Percentiles rank a stretch among this genome's conserved stretches.
Conservation (phyloP, 768 basidiomycete species). For the Hortiboletus campestris region DNA sequence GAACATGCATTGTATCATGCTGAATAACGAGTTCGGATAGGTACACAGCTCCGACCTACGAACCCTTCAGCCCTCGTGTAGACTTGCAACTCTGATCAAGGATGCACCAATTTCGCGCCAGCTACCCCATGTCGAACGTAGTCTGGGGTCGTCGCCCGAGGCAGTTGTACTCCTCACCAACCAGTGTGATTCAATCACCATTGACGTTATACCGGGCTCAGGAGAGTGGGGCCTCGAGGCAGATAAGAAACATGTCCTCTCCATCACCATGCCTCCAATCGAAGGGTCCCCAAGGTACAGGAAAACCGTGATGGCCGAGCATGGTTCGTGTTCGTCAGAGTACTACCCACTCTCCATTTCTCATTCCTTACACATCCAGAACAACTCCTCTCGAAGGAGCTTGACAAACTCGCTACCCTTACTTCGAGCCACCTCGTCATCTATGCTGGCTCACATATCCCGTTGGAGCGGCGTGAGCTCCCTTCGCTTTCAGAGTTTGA, state of each 20-base stretch:
- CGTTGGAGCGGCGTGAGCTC: constrained; percentile 42
- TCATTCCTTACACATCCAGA: constrained; percentile 33
- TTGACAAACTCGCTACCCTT: constrained; percentile 45
- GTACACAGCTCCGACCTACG: constrained; percentile 78
- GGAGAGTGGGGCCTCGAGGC: constrained; percentile 35
- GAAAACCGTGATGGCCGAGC: constrained; percentile 47
- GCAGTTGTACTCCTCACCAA: constrained; percentile 45
- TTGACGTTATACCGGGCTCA: constrained; percentile 43
- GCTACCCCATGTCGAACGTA: constrained; percentile 53
- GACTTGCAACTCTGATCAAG: constrained; percentile 46
- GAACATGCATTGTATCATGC: background rate
- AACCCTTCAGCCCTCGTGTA: constrained; percentile 49
- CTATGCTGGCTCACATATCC: constrained; percentile 53
- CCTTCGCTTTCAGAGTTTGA: constrained; percentile 29
- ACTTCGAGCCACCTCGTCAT: constrained; percentile 67
- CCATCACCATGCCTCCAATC: constrained; percentile 51
- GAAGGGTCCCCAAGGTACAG: constrained; percentile 42
- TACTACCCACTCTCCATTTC: background rate
- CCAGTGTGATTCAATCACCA: constrained; percentile 52
- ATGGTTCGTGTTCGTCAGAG: constrained; percentile 44
- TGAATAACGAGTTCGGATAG: constrained; percentile 35
- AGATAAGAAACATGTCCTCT: constrained; percentile 54
- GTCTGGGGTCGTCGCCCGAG: constrained; percentile 28
- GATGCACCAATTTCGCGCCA: constrained; percentile 56
- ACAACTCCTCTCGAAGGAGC: constrained; percentile 44